These are phyloP conservation scores for Ophiognomonia clavigignenti-juglandacearum DNA, from an alignment of 2,329 filamentous ascomycete species.

Conservation along the genomic window DNA sequence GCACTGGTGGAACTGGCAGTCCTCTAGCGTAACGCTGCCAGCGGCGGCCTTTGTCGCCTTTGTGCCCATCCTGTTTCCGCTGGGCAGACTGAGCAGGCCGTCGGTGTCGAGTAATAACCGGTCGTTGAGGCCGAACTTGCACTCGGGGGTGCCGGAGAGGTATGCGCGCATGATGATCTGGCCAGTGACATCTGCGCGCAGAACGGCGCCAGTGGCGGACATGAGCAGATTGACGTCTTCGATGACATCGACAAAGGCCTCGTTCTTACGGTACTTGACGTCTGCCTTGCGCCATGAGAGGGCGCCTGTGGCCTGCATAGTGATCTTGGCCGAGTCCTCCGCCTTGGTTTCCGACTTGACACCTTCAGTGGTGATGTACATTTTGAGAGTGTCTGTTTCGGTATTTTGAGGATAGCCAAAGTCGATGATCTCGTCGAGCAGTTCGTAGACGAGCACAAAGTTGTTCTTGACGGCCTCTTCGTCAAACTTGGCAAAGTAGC, in stretches of 20 bases:
- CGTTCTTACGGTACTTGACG: slow-evolving; percentile 99
- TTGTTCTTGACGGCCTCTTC: slow-evolving; percentile 99
- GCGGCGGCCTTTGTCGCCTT: slow-evolving; percentile 95
- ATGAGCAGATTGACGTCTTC: slow-evolving; percentile 98
- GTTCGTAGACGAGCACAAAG: slow-evolving; percentile 96
- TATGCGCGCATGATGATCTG: slow-evolving; percentile 99
- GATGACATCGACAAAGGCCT: slow-evolving; percentile 98
- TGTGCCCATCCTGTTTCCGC: slow-evolving; percentile 71
- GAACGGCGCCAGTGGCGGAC: slow-evolving; percentile 93
- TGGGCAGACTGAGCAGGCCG: slow-evolving; percentile 59
- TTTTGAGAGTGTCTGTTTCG: slow-evolving; percentile 96
- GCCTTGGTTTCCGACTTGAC: slow-evolving; percentile 84
- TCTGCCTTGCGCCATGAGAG: slow-evolving; percentile 95
- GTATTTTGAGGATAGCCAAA: slow-evolving; percentile 99
- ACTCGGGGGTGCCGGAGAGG: slow-evolving; percentile 91
- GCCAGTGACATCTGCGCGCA: slow-evolving; percentile 92
- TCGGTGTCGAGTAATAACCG: slow-evolving; percentile 83
- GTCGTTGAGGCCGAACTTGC: slow-evolving; percentile 98
- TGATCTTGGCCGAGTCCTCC: slow-evolving; percentile 96
- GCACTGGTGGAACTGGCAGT: slow-evolving; percentile 98
- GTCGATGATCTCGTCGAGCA: slow-evolving; percentile 96
- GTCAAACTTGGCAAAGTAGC: slow-evolving; percentile 98
- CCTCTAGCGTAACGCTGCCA: slow-evolving; percentile 90
- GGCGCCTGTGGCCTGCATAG: slow-evolving; percentile 97
- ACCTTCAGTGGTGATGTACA: slow-evolving; percentile 99